These are phyloP conservation scores for Pascua guehoae DNA, from an alignment of 1,284 basidiomycete species.

Conservation along the genomic window DNA sequence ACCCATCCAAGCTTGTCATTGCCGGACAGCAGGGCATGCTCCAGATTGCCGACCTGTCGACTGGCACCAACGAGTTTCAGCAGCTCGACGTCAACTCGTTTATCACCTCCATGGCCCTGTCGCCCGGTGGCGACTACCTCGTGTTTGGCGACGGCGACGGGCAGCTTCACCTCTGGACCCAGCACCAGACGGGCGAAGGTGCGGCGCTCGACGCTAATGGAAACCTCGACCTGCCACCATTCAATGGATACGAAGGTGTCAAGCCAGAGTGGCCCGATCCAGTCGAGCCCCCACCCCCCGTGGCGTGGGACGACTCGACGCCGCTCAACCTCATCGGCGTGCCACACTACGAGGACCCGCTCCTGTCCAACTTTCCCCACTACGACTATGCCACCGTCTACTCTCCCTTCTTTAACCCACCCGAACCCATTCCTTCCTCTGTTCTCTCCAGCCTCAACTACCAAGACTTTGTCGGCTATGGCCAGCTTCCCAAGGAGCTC, in stretches of 20 bases:
- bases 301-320: slow-evolving; percentile 79
- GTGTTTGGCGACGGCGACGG: slow-evolving; percentile 91
- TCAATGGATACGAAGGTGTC: slow-evolving; percentile 80
- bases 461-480: slow-evolving; percentile 86
- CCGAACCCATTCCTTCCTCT: slow-evolving; percentile 67
- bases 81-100: slow-evolving; percentile 61
- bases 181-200: slow-evolving; percentile 61
- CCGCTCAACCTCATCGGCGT: slow-evolving; percentile 87
- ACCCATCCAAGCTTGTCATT: slow-evolving; percentile 72
- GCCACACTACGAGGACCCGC: slow-evolving; percentile 72
- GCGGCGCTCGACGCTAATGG: slow-evolving; percentile 41
- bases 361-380: slow-evolving; percentile 72
- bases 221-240: slow-evolving; percentile 54
- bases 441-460: slow-evolving; percentile 73
- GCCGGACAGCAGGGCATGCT: slow-evolving; percentile 81
- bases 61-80: slow-evolving; percentile 60
- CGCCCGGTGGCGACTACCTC: slow-evolving; percentile 81
- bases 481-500: slow-evolving; percentile 74
- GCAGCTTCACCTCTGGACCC: slow-evolving; percentile 76
- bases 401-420: slow-evolving; percentile 57
- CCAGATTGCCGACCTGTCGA: slow-evolving; percentile 81
- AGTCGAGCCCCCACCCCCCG: slow-evolving; percentile 63
- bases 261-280: slow-evolving; percentile 80
- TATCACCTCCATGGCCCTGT: slow-evolving; percentile 76
- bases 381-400: slow-evolving; percentile 45